A percentile compares a stretch with the other conserved stretches of the same genome.
Conservation (phyloP, 83 land plant genomes). For the Diphasiastrum complanatum region DNA sequence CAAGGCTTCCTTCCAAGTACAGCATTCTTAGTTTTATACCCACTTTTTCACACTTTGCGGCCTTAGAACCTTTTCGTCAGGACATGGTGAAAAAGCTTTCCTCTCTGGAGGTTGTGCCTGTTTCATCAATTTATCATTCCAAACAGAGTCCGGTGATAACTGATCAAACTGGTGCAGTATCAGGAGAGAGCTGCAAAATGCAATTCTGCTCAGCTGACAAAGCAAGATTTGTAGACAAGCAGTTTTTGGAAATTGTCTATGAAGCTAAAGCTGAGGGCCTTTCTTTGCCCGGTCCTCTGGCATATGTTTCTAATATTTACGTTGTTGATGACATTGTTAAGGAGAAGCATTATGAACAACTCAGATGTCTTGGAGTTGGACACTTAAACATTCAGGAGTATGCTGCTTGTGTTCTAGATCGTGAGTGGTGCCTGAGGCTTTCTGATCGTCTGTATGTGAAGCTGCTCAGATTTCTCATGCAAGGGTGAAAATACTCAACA, state of each 20-base stretch:
- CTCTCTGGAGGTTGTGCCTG: no score
- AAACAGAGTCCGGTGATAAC: no score
- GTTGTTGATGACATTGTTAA: slow-evolving; percentile 31
- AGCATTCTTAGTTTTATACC: slow-evolving; percentile 36
- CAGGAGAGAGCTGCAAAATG: no score
- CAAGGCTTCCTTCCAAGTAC: slow-evolving; percentile 14
- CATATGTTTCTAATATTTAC: slow-evolving; percentile 34
- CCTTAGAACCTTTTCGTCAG: no score
- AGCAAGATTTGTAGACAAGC: slow-evolving; percentile 1
- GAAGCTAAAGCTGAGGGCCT: slow-evolving; percentile 3
- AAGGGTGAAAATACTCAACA: no score
- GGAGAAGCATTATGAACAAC: slow-evolving; percentile 17
- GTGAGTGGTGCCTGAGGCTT: slow-evolving; percentile 25
- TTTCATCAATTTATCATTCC: no score
- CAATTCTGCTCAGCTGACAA: no score
- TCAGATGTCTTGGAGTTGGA: slow-evolving; percentile 33
- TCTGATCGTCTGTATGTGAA: slow-evolving; percentile 42
- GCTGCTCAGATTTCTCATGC: slow-evolving; percentile 40
- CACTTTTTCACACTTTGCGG: background rate
- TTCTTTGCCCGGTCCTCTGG: slow-evolving; percentile 15
- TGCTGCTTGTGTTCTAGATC: slow-evolving; percentile 21
- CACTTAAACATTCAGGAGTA: slow-evolving; percentile 31
- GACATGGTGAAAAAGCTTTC: no score
- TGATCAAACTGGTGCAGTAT: no score
- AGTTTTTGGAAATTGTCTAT: slow-evolving; percentile 4